Conservation (phyloP, 768 basidiomycete species). For the Amanita molliuscula region DNA sequence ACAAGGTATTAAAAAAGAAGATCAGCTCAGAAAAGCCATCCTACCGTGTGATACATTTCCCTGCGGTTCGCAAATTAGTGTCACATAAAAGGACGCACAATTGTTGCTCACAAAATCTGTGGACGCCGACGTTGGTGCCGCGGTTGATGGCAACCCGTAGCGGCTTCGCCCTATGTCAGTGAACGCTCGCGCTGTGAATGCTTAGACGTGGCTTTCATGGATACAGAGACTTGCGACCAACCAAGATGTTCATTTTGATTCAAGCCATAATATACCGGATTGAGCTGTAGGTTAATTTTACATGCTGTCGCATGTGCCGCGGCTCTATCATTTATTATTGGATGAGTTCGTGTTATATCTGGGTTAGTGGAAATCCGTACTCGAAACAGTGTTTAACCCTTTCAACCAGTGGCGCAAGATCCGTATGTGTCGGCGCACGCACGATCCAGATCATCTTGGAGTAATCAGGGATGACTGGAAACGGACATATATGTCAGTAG, state of each 20-base stretch:
- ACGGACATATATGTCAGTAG: constrained; percentile 2
- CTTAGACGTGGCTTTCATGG: background rate
- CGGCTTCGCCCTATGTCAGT: constrained; percentile 30
- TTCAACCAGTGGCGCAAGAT: constrained; percentile 41
- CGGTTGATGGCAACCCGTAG: constrained; percentile 30
- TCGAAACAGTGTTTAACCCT: constrained; percentile 63
- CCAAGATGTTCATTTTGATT: constrained; percentile 49
- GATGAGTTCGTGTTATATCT: background rate
- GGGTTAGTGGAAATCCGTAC: constrained; percentile 28
- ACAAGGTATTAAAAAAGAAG: constrained; percentile 9
- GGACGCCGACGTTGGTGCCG: constrained; percentile 39
- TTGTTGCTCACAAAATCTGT: constrained; percentile 63
- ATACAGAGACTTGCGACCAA: constrained; percentile 14
- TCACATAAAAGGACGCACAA: constrained; percentile 2
- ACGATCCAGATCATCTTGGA: constrained; percentile 64
- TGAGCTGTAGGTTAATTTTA: constrained; percentile 32
- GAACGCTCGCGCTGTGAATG: constrained; percentile 39
- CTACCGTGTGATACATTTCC: constrained; percentile 66
- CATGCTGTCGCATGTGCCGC: constrained; percentile 58
- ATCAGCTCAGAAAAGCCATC: constrained; percentile 9
- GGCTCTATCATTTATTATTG: constrained; percentile 31
- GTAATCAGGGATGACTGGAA: constrained; percentile 74
- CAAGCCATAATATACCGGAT: constrained; percentile 41
- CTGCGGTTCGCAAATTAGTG: constrained; percentile 15
- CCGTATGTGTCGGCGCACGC: constrained; percentile 53